Base-by-base conservation (phyloP, 176 grass and related monocot species). In the Cenchrus fungigraminus region DNA sequence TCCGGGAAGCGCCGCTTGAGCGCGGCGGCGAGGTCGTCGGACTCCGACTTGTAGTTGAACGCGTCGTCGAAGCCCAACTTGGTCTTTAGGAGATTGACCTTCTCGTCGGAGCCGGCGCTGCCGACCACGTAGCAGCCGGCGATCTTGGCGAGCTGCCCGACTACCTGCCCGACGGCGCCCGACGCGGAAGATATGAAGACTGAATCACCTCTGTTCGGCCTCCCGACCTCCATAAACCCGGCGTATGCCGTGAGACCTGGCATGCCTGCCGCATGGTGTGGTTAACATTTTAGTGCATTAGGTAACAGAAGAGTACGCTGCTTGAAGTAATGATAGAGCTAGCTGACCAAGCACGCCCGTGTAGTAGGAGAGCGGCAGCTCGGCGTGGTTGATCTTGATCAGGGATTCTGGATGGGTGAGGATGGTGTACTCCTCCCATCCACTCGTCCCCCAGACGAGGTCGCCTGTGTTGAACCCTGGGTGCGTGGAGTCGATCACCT, bases 71-170 rank as follows among this genome's bases (percentile, higher is more conserved):
- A 94, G 0, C 87, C 87, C 32, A 94, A 83, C 60, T 85, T 89
- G 40, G 50, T 77, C 42, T 88, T 91, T 0, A 94, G 79, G 22
- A 94, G 81, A 31, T 51, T 9, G 22, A 94, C 92, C 84, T 91
- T 94, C 70, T 91, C 84, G 70, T 91, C 83, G 14, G 84, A 81
- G 19, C 89, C 92, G 1, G 89, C 89, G 54, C 77, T 89, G 4
- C 92, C 92, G 45, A 91, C 89, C 0, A 91, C 89, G 16, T 91
- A 94, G 65, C 92, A 94, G 45, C 92, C 92, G 32, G 84, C 68
- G 55, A 94, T 68, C 58, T 94, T 91, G 13, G 92, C 92, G 20
- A 94, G 81, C 44, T 94, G 92, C 76, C 92, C 92, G 4, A 89
- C 89, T 12, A 94, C 31, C 54, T 94, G 92, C 0, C 92, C 92